These are phyloP conservation scores for Kwoniella pini DNA, from an alignment of 768 basidiomycete species.

Conservation along the genomic window DNA sequence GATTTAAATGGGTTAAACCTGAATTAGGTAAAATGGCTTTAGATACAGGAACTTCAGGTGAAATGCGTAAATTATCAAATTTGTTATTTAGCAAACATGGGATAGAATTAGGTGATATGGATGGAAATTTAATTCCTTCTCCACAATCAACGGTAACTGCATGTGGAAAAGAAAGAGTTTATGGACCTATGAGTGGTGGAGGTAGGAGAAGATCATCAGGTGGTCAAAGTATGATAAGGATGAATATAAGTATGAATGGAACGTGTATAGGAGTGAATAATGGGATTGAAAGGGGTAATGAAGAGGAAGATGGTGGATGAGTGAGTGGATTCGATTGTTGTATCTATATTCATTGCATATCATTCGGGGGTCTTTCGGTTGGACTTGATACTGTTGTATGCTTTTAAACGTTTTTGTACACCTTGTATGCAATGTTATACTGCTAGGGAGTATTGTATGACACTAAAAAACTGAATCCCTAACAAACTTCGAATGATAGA, in stretches of 20 bases:
- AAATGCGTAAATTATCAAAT: slow-evolving; percentile 40
- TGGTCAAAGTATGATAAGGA: neutral
- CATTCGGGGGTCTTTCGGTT: too few relatives aligned
- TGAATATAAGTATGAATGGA: slow-evolving; percentile 3
- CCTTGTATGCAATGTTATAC: too few relatives aligned
- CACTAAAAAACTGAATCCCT: too few relatives aligned
- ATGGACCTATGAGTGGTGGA: slow-evolving; percentile 5
- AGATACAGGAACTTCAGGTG: slow-evolving; percentile 45
- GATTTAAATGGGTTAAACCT: slow-evolving; percentile 41
- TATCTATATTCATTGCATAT: too few relatives aligned
- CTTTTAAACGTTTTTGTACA: too few relatives aligned
- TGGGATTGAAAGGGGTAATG: slow-evolving; percentile 4
- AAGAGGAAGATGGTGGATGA: slow-evolving; percentile 20
- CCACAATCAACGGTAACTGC: neutral
- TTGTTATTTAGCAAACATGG: slow-evolving; percentile 24
- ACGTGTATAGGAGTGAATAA: neutral
- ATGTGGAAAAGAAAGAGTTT: neutral
- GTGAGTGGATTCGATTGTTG: too few relatives aligned
- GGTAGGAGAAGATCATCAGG: slow-evolving; percentile 13
- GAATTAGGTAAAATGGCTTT: slow-evolving; percentile 42
- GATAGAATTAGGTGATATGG: slow-evolving; percentile 45
- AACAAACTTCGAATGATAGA: too few relatives aligned
- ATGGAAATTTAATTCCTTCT: slow-evolving; percentile 27
- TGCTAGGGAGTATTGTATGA: too few relatives aligned
- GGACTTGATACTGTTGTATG: too few relatives aligned